Percentiles rank a stretch among this genome's conserved stretches.
phyloP scores from a whole-genome alignment of 208 protist genomes.

The Leishmania tropica region DNA sequence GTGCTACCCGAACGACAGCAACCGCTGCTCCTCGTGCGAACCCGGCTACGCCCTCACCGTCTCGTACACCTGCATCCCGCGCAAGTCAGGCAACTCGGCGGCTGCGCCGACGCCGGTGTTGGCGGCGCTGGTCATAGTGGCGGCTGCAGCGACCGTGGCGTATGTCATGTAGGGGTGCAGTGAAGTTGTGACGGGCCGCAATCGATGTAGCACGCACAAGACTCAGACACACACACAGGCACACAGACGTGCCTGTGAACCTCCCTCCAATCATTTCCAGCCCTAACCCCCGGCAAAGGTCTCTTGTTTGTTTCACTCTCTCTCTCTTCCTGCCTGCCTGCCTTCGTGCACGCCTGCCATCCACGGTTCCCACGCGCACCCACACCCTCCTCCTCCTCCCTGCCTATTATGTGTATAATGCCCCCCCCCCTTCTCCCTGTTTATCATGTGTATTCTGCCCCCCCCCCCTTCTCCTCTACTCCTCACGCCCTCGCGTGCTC shows the following conservation, averaged over 20 bases:
- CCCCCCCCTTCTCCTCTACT: no score
- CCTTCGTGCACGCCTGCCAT: background rate
- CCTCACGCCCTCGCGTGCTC: no score
- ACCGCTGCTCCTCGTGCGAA: constrained; percentile 19
- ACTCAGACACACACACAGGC: background rate
- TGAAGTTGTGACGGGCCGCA: background rate
- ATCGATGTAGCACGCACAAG: background rate
- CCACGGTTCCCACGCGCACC: background rate
- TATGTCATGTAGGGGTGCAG: background rate
- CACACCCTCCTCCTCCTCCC: background rate
- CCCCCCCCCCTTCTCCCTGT: no score
- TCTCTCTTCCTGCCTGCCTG: background rate
- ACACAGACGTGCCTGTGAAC: background rate
- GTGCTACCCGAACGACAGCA: constrained; percentile 21
- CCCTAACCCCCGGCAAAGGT: no score
- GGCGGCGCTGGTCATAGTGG: background rate
- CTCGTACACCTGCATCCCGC: constrained; percentile 19
- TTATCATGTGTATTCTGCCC: no score
- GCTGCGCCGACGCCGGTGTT: background rate
- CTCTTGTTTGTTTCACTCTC: background rate
- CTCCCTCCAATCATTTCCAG: background rate
- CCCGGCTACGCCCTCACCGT: constrained; percentile 16
- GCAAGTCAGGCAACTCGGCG: background rate
- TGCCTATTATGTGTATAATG: no score
- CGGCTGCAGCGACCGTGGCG: background rate